These are phyloP conservation scores for Ogataea nitratoaversa DNA, from an alignment of 805 yeast genomes.

Conservation along the genomic window DNA sequence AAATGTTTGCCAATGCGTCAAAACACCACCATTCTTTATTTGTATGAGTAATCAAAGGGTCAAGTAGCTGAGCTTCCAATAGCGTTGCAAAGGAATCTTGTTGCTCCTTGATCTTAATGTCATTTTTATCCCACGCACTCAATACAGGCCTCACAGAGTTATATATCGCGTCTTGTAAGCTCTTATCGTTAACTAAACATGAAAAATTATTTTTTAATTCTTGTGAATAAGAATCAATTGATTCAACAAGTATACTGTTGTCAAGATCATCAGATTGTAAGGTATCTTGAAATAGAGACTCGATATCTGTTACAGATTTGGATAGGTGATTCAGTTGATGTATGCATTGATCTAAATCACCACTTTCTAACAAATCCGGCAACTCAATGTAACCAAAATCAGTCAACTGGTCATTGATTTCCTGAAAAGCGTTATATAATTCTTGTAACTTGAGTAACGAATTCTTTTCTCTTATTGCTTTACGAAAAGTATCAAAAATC, in stretches of 20 bases:
- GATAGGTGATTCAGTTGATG: neutral
- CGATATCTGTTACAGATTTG: neutral
- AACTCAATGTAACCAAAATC: slow-evolving; percentile 9
- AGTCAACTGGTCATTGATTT: slow-evolving; percentile 6
- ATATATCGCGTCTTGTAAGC: neutral
- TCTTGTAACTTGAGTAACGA: neutral
- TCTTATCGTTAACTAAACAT: neutral
- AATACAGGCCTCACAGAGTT: neutral
- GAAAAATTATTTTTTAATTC: neutral
- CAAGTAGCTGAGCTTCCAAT: slow-evolving; percentile 30
- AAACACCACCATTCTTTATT: slow-evolving; percentile 39
- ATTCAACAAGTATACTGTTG: neutral
- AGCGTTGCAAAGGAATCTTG: slow-evolving; percentile 4
- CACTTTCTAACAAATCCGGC: neutral
- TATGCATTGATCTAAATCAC: neutral
- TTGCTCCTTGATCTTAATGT: neutral
- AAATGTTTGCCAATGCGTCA: slow-evolving; percentile 40
- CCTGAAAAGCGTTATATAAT: slow-evolving; percentile 4
- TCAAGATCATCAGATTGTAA: neutral
- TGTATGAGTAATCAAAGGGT: slow-evolving; percentile 6
- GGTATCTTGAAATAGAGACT: neutral
- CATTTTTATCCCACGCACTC: slow-evolving; percentile 3
- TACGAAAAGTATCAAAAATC: neutral
- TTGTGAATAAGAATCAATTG: neutral
- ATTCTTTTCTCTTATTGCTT: neutral